Evolutionary conservation across 176 grass and related monocot genomes (phyloP), one percentile per base, ranked within the genome.

Genomic region (Saccharum officinarum): DNA sequence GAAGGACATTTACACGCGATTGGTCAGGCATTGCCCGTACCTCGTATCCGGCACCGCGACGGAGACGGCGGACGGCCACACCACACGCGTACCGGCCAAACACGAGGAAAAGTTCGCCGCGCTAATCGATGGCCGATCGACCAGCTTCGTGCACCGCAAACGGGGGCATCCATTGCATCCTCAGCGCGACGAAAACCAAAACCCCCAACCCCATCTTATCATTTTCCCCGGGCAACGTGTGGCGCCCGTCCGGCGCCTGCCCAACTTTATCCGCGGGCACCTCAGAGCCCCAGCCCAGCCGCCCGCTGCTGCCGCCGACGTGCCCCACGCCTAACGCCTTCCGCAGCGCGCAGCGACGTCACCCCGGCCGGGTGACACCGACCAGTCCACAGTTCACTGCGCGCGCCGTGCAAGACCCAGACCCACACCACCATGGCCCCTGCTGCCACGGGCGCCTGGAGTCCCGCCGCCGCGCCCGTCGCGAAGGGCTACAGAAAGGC

Each of bases 121-220:
- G n/a, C n/a, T n/a, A n/a, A n/a, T n/a, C n/a, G n/a, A n/a, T n/a
- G n/a, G n/a, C n/a, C n/a, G n/a, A n/a, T n/a, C n/a, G n/a, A n/a
- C n/a, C n/a, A n/a, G n/a, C n/a, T n/a, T n/a, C n/a, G n/a, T n/a
- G n/a, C n/a, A n/a, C n/a, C n/a, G n/a, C n/a, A n/a, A n/a, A n/a
- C n/a, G n/a, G n/a, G n/a, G n/a, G n/a, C n/a, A n/a, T n/a, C n/a
- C n/a, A n/a, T n/a, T n/a, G n/a, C n/a, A n/a, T n/a, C n/a, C n/a
- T n/a, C n/a, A n/a, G n/a, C n/a, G n/a, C n/a, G n/a, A n/a, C n/a
- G n/a, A n/a, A n/a, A n/a, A n/a, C n/a, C n/a, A n/a, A n/a, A n/a
- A n/a, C n/a, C n/a, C n/a, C 80, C 75, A 88, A 78, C 84, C 91
- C 78, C 75, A 91, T 80, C 92, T 92, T 94, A 91, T 94, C 92